phyloP scores from a whole-genome alignment of 148 eudicot genomes.

The Simmondsia chinensis region DNA sequence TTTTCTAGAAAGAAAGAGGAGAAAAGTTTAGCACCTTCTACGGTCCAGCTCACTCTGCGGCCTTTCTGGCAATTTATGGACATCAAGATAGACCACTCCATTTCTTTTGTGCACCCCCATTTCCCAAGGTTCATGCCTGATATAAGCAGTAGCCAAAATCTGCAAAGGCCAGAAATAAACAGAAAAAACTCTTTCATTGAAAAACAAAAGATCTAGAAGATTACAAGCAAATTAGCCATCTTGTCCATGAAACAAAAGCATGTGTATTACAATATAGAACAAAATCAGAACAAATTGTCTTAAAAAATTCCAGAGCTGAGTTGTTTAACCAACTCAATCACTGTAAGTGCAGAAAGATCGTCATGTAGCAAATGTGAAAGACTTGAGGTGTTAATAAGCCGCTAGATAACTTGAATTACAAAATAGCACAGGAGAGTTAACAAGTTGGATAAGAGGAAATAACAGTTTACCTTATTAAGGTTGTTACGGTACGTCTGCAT shows the following conservation, averaged over 20 bases:
- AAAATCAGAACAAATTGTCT: not conserved
- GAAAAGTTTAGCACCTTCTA: conserved; percentile 40
- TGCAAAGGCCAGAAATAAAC: conserved; percentile 17
- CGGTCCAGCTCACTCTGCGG: conserved; percentile 79
- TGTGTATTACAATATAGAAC: not conserved
- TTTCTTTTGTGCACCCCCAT: conserved; percentile 99
- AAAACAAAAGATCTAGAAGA: not conserved
- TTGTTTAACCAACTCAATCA: not conserved
- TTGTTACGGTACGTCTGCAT: conserved; percentile 96
- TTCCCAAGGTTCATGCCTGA: conserved; percentile 95
- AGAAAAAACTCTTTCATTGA: not conserved
- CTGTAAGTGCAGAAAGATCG: conserved; percentile 1
- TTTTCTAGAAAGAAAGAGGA: not conserved
- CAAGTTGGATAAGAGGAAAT: not conserved
- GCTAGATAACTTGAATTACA: too few species aligned
- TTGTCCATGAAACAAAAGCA: not conserved
- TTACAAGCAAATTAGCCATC: not conserved
- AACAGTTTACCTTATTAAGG: conserved; percentile 78
- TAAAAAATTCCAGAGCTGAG: not conserved
- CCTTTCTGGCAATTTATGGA: conserved; percentile 91
- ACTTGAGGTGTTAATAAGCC: too few species aligned
- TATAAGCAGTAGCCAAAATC: conserved; percentile 94
- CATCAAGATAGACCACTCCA: conserved; percentile 94
- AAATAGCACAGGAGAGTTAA: not conserved
- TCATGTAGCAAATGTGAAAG: too few species aligned